Evolutionary conservation across 129 eudicot genomes (phyloP), one percentile per base, ranked within the genome.

Genomic region (Escallonia rubra): DNA sequence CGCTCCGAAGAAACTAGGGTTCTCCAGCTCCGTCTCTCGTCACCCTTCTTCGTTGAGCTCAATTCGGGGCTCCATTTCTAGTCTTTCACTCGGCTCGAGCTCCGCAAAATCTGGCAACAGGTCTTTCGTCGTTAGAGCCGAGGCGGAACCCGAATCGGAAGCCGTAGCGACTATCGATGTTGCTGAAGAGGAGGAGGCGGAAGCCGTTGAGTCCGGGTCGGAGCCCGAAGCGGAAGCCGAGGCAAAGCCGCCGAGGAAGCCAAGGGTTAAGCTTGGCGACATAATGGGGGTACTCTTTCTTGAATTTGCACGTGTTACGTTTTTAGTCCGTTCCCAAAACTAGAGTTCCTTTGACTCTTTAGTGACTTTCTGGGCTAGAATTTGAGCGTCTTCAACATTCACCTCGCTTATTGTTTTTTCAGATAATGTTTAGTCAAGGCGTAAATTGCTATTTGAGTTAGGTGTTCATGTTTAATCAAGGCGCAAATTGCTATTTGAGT

Each of bases 181-280:
- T 3, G 7, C 45, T 60, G 64, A 40, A 11, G 59, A 38, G 12
- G 88, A 64, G 41, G 82, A 72, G 46, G 16, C 64, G 13, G 76
- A 46, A 11, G 44, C 43, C 43, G 77, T 48, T 12, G 71, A 42
- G 2, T 54, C 49, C 55, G 79, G 8, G n/a, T 66, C 7, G 12
- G 76, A 64, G 15, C 38, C 55, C 4, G 81, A 40, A 43, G 69
- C 14, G 4, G 82, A 69, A 11, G 58, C 81, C 7, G 88, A 69
- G 61, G 75, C 58, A 4, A 81, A 74, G 64, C 69, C 83, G 15
- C 87, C 79, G 5, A 69, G 73, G 66, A 78, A 79, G 68, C 87
- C 96, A 4, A 81, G 83, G 62, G 67, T 83, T 39, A 91, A 88
- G 73, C 87, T 91, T 44, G 98, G 98, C 15, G 97, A 91, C 60